Percentiles rank a stretch among this genome's conserved stretches.
phyloP scores from a whole-genome alignment of 495 filamentous ascomycete species.

The Penicillium odoratum region DNA sequence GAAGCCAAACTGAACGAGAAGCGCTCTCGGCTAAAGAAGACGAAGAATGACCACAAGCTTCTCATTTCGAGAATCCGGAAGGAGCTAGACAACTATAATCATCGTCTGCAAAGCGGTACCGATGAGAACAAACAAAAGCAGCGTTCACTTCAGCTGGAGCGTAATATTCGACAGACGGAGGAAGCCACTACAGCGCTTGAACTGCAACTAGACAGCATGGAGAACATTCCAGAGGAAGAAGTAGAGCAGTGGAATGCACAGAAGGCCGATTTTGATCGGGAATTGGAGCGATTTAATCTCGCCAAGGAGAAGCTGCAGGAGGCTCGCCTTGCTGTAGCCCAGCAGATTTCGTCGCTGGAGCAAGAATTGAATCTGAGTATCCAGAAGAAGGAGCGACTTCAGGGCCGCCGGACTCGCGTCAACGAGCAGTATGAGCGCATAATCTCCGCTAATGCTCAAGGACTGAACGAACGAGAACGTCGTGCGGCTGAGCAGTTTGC shows the following conservation, averaged over 20 bases:
- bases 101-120: slow-evolving; percentile 69
- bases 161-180: slow-evolving; percentile 80
- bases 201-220: slow-evolving; percentile 64
- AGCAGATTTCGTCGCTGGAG: slow-evolving; percentile 61
- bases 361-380: slow-evolving; percentile 65
- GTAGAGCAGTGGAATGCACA: slow-evolving; percentile 58
- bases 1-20: slow-evolving; percentile 77
- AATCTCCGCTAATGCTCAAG: slow-evolving; percentile 71
- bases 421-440: slow-evolving; percentile 78
- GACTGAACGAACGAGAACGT: slow-evolving; percentile 71
- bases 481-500: slow-evolving; percentile 66
- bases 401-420: slow-evolving; percentile 70
- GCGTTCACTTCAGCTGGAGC: slow-evolving; percentile 72
- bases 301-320: slow-evolving; percentile 59
- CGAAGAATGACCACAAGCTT: slow-evolving; percentile 77
- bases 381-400: slow-evolving; percentile 77
- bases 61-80: slow-evolving; percentile 67
- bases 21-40: slow-evolving; percentile 69
- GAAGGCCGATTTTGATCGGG: slow-evolving; percentile 60
- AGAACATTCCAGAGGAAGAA: slow-evolving; percentile 67
- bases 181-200: slow-evolving; percentile 65
- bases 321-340: slow-evolving; percentile 63
- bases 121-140: slow-evolving; percentile 82
- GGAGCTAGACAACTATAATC: slow-evolving; percentile 74
- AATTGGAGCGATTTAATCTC: slow-evolving; percentile 61